Evolutionary conservation across 768 basidiomycete species (phyloP).

Genomic region (Lyophyllum decastes): DNA sequence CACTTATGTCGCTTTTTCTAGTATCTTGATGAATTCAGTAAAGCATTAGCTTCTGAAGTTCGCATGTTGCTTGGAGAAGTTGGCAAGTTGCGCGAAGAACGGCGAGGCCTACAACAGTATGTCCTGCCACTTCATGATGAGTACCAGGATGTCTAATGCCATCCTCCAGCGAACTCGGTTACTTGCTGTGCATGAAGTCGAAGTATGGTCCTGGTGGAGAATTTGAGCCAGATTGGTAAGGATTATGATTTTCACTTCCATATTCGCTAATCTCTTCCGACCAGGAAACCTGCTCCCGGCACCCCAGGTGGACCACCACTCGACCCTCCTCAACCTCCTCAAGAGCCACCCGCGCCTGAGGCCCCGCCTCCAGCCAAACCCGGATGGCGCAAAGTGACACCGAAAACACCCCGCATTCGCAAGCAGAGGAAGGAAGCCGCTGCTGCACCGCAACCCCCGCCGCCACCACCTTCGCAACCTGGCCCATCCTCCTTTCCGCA

Average conservation of each 20-base stretch:
- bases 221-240: conserved; percentile 80
- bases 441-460: conserved; percentile 17
- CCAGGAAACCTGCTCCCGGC: conserved; percentile 46
- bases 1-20: conserved; percentile 24
- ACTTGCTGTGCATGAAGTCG: conserved; percentile 65
- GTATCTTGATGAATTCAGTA: conserved; percentile 90
- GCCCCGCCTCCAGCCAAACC: conserved; percentile 45
- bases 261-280: neutral
- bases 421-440: conserved; percentile 43
- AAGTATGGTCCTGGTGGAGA: conserved; percentile 86
- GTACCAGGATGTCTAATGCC: neutral
- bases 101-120: conserved; percentile 76
- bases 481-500: conserved; percentile 8
- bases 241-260: neutral
- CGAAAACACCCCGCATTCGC: conserved; percentile 39
- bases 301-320: conserved; percentile 44
- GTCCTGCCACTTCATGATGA: conserved; percentile 28
- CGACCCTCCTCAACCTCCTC: conserved; percentile 29
- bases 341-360: conserved; percentile 39
- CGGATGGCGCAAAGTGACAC: conserved; percentile 61
- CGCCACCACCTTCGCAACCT: conserved; percentile 14
- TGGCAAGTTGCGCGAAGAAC: conserved; percentile 78
- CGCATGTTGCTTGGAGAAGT: conserved; percentile 83
- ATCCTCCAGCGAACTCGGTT: conserved; percentile 67
- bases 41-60: conserved; percentile 80